Conservation (phyloP, 306 rosid species). For the Mucuna pruriens region DNA sequence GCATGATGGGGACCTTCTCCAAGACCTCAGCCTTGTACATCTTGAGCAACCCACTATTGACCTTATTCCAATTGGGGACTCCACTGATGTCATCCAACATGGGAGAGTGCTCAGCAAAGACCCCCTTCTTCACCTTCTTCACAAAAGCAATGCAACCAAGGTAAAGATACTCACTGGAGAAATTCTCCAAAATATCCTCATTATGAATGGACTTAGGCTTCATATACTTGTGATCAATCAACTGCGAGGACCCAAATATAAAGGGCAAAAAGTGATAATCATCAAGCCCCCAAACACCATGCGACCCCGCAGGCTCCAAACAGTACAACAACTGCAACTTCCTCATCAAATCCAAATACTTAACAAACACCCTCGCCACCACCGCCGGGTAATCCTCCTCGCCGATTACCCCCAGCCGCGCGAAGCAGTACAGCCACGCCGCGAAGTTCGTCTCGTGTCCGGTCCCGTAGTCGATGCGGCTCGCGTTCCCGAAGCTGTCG, state of each 20-base stretch:
- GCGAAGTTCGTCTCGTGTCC: conserved; percentile 97
- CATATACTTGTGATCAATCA: conserved; percentile 92
- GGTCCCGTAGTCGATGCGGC: conserved; percentile 92
- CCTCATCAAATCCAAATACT: conserved; percentile 88
- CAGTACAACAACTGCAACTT: conserved; percentile 78
- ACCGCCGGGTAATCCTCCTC: conserved; percentile 80
- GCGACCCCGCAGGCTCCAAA: conserved; percentile 97
- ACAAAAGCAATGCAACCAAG: conserved; percentile 70
- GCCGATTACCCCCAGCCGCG: conserved; percentile 67
- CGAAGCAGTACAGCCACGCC: conserved; percentile 85
- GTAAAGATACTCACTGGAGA: conserved; percentile 76
- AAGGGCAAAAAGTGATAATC: conserved; percentile 90
- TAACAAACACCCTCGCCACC: conserved; percentile 73
- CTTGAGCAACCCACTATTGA: conserved; percentile 89
- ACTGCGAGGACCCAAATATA: conserved; percentile 88
- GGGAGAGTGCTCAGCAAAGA: conserved; percentile 95
- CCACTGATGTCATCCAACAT: conserved; percentile 97
- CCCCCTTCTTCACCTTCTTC: conserved; percentile 95
- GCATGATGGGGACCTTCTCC: conserved; percentile 99
- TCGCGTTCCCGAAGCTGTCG: conserved; percentile 81
- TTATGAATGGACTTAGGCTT: conserved; percentile 97
- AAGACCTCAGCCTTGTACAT: conserved; percentile 97
- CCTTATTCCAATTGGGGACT: conserved; percentile 94
- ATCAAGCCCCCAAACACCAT: conserved; percentile 99
- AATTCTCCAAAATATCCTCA: conserved; percentile 82